These are phyloP conservation scores for Penicillium lagena DNA, from an alignment of 495 filamentous ascomycete species.

Conservation along the genomic window DNA sequence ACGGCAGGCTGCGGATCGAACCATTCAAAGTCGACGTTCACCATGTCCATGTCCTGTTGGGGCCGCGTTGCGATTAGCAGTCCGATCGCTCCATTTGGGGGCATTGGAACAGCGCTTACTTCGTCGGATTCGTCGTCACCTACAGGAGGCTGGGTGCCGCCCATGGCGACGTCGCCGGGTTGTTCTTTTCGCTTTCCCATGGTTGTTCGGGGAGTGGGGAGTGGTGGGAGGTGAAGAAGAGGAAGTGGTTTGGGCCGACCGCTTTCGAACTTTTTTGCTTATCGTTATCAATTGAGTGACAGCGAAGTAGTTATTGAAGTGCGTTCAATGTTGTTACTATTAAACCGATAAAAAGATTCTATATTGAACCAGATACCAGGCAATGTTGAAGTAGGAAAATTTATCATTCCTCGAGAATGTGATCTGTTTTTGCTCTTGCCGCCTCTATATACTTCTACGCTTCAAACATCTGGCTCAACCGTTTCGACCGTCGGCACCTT, in stretches of 20 bases:
- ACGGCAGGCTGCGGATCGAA: conserved; percentile 87
- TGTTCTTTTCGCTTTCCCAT: conserved; percentile 51
- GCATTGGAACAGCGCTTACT: conserved; percentile 15
- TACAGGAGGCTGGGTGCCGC: conserved; percentile 17
- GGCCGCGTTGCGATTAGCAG: background rate
- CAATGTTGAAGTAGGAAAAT: too few relatives aligned
- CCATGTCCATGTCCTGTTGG: conserved; percentile 74
- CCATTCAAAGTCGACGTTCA: conserved; percentile 97
- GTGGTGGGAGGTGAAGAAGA: conserved; percentile 4
- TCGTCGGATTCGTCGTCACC: conserved; percentile 36
- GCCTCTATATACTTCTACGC: background rate
- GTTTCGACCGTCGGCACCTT: conserved; percentile 44
- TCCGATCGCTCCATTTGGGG: background rate
- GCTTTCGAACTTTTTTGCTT: conserved; percentile 25
- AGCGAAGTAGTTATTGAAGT: background rate
- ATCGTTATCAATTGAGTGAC: conserved; percentile 11
- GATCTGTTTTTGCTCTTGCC: too few relatives aligned
- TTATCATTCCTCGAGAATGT: too few relatives aligned
- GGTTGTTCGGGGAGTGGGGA: conserved; percentile 7
- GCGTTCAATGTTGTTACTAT: too few relatives aligned
- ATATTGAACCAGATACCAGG: too few relatives aligned
- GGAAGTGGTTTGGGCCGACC: conserved; percentile 17
- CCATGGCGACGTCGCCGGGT: conserved; percentile 40
- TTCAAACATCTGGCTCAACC: conserved; percentile 35
- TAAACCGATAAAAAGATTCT: too few relatives aligned